Evolutionary conservation across 495 filamentous ascomycete genomes (phyloP).

Genomic region (Hypoxylon fragiforme): DNA sequence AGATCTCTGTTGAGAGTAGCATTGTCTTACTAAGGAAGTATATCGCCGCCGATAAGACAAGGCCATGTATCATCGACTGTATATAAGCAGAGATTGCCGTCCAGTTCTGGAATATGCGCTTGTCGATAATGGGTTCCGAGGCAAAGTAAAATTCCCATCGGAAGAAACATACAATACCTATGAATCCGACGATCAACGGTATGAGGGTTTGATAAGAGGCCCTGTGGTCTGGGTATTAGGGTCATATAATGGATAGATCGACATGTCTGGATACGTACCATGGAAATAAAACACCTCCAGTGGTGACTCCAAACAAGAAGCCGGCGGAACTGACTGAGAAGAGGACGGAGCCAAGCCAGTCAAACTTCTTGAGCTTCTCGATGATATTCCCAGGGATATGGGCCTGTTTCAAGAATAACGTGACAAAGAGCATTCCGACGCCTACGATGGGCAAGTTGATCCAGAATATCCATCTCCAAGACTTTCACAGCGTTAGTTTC

Average conservation of each 20-base stretch:
- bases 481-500: background rate
- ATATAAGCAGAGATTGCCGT: constrained; percentile 43
- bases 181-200: constrained; percentile 55
- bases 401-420: constrained; percentile 45
- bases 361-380: constrained; percentile 56
- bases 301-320: constrained; percentile 56
- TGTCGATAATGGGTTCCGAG: constrained; percentile 46
- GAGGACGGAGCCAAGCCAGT: constrained; percentile 59
- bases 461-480: constrained; percentile 47
- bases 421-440: constrained; percentile 41
- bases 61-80: constrained; percentile 54
- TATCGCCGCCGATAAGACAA: constrained; percentile 52
- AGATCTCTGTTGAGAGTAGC: background rate
- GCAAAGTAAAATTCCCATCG: constrained; percentile 54
- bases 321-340: constrained; percentile 51
- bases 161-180: constrained; percentile 45
- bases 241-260: constrained; percentile 1
- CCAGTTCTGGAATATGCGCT: constrained; percentile 45
- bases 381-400: constrained; percentile 38
- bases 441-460: constrained; percentile 51
- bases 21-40: constrained; percentile 54
- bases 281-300: constrained; percentile 55
- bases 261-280: constrained; percentile 41
- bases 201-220: constrained; percentile 53
- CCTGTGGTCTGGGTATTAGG: constrained; percentile 7